Base-by-base conservation (phyloP, 2,329 filamentous ascomycete species). In the Nannizziopsis arthrosporioides region DNA sequence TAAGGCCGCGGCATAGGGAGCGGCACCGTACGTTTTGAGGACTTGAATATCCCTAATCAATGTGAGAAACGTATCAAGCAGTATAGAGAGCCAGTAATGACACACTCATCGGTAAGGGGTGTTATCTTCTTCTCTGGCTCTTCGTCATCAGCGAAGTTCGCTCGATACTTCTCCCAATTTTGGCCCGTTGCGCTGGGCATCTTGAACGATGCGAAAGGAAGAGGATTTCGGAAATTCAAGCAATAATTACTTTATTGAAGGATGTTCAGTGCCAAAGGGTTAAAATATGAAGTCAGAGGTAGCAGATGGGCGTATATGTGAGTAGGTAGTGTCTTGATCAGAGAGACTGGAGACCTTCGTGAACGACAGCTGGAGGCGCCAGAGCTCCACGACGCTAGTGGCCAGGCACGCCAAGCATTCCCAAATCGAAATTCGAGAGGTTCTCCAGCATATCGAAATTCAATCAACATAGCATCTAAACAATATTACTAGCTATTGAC, bases 41-140 rank as follows among this genome's bases (percentile, higher is more conserved):
- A 98, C 92, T 73, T 95, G 89, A 62, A 98, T 98, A 74, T 98
- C 92, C 75, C 90, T 96, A 57, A 42, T 48, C 37, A 38, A 49
- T 54, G 70, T 60, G 70, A 66, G 35, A 48, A n/a, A 30, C 6
- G 27, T 15, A 38, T 30, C 38, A 34, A 35, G n/a, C 19, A 27
- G 32, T 44, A 30, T 7, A 31, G 19, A 30, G 17, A 10, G 14
- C 22, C 22, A 27, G 22, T 27, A 10, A 31, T 27, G 31, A 73
- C 84, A 57, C 77, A 95, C 90, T 96, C 92, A 73, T 96, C 92
- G 58, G 89, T 84, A 54, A 98, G 75, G 56, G 92, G 92, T 52
- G 88, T 90, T 65, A 98, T 98, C 80, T 98, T 98, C 83, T 98
- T 98, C 78, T 98, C 92, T 67, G 94, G 88, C 69, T 89, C 76